Evolutionary conservation across 768 basidiomycete species (phyloP), one percentile per base, ranked within the genome.

Genomic region (Kwoniella europaea): DNA sequence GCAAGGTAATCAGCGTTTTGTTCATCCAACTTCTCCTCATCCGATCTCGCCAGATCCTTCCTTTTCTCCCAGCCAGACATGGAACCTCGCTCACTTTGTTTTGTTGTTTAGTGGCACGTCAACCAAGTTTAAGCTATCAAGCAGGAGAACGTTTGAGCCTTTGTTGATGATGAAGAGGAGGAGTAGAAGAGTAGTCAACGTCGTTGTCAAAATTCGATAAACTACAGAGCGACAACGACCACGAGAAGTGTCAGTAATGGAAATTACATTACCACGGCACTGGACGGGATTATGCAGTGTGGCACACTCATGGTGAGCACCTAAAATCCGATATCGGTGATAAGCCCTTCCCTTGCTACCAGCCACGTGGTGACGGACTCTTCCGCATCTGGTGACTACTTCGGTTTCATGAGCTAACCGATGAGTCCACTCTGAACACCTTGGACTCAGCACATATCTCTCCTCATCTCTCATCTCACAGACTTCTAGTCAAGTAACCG

Each of bases 141-240:
- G 73, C 79, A 67, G 72, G 73, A 68, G 63, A 50, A 73, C 72
- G 69, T 70, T 69, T 60, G 41, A 67, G 73, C 69, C 70, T 68
- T 63, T 56, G 54, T 66, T 52, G 29, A 27, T 16, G 24, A 60
- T 46, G 50, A 22, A 4, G 70, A 62, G 43, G 41, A 43, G 24
- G 18, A 29, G 62, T 61, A 20, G 10, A 53, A 42, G 54, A 43
- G 12, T 56, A 42, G 29, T 10, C 35, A 10, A 50, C 42, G 35
- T 59, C 59, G 27, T 60, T 67, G 63, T 65, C 43, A 9, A 65
- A 57, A 43, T 56, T 55, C 53, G 42, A 22, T 42, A 41, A 54
- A 24, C 35, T 7, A 35, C 35, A 35, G 35, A 35, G 35, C 35
- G 6, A 35, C 35, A 64, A 22, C 29, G 35, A 64, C 52, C 64